These are phyloP conservation scores for Aegilops longissima DNA, from an alignment of 176 grass and related monocot species.

Conservation along the genomic window DNA sequence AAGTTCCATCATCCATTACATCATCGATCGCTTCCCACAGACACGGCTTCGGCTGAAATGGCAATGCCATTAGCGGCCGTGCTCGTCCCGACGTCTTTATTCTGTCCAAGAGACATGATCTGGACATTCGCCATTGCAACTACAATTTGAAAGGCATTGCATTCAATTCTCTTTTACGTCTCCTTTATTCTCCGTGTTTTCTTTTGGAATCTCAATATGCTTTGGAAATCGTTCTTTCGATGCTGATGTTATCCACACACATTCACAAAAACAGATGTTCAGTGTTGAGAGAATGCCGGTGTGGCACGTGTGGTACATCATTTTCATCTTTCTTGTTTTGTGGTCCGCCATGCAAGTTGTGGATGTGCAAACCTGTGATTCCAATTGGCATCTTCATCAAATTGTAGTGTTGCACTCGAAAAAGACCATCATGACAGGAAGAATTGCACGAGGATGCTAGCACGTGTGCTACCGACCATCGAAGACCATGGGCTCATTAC, in stretches of 20 bases:
- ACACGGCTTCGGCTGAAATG: background rate
- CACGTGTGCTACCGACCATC: too few relatives aligned
- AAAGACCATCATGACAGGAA: background rate
- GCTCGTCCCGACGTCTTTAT: background rate
- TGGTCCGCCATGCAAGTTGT: background rate
- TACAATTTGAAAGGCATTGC: background rate
- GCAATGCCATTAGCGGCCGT: background rate
- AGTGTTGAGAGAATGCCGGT: background rate
- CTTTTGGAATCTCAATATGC: background rate
- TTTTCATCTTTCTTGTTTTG: background rate
- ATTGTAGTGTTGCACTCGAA: background rate
- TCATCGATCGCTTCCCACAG: background rate
- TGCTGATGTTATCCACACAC: background rate
- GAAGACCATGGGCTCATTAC: background rate
- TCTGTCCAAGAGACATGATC: background rate
- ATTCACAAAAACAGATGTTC: background rate
- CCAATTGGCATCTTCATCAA: background rate
- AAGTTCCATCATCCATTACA: background rate
- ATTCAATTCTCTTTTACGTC: background rate
- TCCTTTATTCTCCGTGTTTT: background rate
- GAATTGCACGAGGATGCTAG: background rate
- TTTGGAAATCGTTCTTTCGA: background rate
- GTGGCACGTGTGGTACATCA: background rate
- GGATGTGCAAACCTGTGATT: background rate
- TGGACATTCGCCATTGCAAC: background rate